A percentile compares a stretch with the other conserved stretches of the same genome.
Evolutionary conservation across 352 stramenopile species (phyloP).

Genomic region (Saprolegnia parasitica): DNA sequence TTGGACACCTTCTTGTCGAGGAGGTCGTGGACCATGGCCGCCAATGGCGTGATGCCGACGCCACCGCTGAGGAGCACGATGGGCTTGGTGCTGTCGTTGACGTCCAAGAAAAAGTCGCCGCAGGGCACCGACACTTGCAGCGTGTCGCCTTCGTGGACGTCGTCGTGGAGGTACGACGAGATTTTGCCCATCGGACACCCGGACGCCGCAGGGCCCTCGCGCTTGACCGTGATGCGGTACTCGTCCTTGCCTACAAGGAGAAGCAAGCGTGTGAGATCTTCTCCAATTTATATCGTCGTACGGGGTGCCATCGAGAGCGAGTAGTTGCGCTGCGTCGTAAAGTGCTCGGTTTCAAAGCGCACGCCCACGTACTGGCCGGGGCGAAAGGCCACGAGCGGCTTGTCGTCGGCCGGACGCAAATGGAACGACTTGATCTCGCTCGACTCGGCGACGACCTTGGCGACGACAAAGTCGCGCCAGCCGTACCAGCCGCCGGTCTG

Average conservation of each 20-base stretch:
- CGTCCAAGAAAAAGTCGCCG: constrained; percentile 46
- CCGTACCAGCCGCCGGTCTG: constrained; percentile 46
- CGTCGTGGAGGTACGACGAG: constrained; percentile 51
- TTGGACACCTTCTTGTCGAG: constrained; percentile 33
- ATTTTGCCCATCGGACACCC: constrained; percentile 39
- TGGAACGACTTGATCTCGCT: constrained; percentile 53
- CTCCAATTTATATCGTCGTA: no score
- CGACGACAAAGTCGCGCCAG: constrained; percentile 49
- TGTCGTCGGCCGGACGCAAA: constrained; percentile 40
- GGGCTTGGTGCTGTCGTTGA: constrained; percentile 37
- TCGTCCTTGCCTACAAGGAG: constrained; percentile 32
- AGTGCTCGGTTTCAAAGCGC: constrained; percentile 39
- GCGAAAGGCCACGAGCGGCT: constrained; percentile 40
- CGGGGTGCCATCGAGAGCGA: constrained; percentile 39
- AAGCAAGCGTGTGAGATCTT: no score
- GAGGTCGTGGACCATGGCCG: constrained; percentile 43
- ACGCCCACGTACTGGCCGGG: constrained; percentile 56
- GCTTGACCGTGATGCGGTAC: constrained; percentile 59
- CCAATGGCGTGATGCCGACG: constrained; percentile 53
- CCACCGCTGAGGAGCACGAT: constrained; percentile 54
- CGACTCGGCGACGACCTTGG: constrained; percentile 43
- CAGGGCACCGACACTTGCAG: constrained; percentile 46
- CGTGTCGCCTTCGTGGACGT: constrained; percentile 44
- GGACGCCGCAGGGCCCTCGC: constrained; percentile 36
- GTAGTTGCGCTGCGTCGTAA: constrained; percentile 53